Evolutionary conservation across 768 basidiomycete species (phyloP).

Genomic region (Panus rudis): DNA sequence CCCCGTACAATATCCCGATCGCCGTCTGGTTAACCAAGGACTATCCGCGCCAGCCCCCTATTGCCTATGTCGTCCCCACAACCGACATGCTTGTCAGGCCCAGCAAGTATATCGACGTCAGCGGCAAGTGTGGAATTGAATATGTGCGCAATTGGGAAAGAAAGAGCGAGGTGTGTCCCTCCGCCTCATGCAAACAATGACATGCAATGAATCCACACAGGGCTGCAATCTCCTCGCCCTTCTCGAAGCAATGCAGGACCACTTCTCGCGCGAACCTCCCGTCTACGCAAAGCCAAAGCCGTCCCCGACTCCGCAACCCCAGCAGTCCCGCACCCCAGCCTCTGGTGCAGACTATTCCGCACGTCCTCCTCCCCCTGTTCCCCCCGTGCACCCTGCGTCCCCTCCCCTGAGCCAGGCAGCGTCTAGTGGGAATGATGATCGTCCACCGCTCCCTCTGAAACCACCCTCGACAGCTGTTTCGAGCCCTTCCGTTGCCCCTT

Average conservation of each 20-base stretch:
- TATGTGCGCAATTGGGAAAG: constrained; percentile 74
- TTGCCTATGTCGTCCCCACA: constrained; percentile 89
- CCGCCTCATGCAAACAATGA: constrained; percentile 11
- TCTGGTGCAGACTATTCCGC: constrained; percentile 18
- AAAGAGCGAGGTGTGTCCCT: constrained; percentile 71
- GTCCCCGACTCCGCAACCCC: constrained; percentile 9
- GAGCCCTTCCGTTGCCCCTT: no score
- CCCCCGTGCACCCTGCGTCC: constrained; percentile 4
- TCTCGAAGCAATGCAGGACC: constrained; percentile 67
- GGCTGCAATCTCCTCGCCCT: constrained; percentile 71
- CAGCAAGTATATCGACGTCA: constrained; percentile 70
- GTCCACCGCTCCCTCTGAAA: constrained; percentile 34
- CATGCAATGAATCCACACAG: constrained; percentile 37
- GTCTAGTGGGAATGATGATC: constrained; percentile 18
- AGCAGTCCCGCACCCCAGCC: constrained; percentile 4
- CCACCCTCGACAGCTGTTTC: constrained; percentile 15
- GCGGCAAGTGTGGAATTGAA: constrained; percentile 61
- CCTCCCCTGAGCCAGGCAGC: constrained; percentile 3
- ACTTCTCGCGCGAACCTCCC: constrained; percentile 83
- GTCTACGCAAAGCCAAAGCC: constrained; percentile 77
- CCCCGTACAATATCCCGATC: constrained; percentile 90
- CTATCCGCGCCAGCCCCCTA: constrained; percentile 77
- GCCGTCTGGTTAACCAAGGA: constrained; percentile 82
- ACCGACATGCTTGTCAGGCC: constrained; percentile 83
- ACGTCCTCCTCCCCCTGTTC: constrained; percentile 21